These are phyloP conservation scores for Epichloe amarillans DNA, from an alignment of 2,329 filamentous ascomycete genomes.

Conservation along the genomic window DNA sequence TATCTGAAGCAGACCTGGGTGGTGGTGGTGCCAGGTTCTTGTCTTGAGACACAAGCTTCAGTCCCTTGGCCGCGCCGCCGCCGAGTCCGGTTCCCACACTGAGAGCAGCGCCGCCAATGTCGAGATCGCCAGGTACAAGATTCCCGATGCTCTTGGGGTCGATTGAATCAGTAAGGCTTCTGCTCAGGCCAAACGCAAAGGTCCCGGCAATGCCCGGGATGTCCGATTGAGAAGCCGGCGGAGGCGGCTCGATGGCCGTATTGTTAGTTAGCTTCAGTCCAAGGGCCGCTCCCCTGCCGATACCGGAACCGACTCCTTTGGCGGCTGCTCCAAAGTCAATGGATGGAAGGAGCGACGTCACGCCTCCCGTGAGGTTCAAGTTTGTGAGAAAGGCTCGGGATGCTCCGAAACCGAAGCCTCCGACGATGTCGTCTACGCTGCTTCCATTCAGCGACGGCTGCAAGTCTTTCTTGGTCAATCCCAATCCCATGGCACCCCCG, in stretches of 20 bases:
- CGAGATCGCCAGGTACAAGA: background rate
- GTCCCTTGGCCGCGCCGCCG: conserved; percentile 5
- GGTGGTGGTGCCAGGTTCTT: background rate
- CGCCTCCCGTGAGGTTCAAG: conserved; percentile 9
- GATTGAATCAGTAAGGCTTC: background rate
- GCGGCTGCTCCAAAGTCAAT: conserved; percentile 4
- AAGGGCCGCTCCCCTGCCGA: conserved; percentile 1
- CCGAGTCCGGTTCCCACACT: conserved; percentile 8
- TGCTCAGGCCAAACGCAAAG: conserved; percentile 2
- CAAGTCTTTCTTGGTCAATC: conserved; percentile 7
- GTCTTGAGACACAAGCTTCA: background rate
- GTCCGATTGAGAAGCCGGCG: background rate
- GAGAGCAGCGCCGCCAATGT: conserved; percentile 7
- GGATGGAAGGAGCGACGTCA: conserved; percentile 4
- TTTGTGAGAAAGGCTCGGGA: conserved; percentile 14
- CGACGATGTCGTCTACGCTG: conserved; percentile 10
- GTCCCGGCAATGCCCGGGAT: conserved; percentile 3
- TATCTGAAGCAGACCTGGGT: background rate
- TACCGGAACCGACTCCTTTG: background rate
- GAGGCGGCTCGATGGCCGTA: background rate
- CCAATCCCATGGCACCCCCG: conserved; percentile 13
- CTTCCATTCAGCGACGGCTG: conserved; percentile 10
- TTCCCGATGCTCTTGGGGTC: background rate
- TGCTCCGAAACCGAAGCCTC: conserved; percentile 17
- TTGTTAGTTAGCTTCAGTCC: conserved; percentile 5